Percentiles rank a stretch among this genome's conserved stretches.
Conservation (phyloP, 768 basidiomycete species). For the Tylopilus intermedius region DNA sequence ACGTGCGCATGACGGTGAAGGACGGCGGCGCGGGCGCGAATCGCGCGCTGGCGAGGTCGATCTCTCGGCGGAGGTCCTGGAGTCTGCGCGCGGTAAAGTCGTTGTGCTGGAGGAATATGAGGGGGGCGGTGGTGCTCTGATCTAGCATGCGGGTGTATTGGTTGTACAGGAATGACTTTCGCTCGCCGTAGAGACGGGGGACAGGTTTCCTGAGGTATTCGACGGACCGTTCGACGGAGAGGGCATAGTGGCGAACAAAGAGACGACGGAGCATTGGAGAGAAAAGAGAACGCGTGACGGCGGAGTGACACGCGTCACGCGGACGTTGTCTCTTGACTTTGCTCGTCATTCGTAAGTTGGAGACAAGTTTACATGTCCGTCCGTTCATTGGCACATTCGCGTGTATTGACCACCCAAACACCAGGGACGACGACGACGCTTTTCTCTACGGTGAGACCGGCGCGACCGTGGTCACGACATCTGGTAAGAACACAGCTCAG, state of each 20-base stretch:
- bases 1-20: conserved; percentile 69
- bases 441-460: conserved; percentile 65
- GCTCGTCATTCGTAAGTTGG: conserved; percentile 21
- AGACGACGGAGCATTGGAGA: conserved; percentile 9
- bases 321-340: conserved; percentile 20
- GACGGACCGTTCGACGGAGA: conserved; percentile 51
- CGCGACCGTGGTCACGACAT: conserved; percentile 30
- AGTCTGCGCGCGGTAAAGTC: conserved; percentile 69
- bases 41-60: conserved; percentile 51
- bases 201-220: conserved; percentile 48
- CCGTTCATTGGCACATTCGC: conserved; percentile 13
- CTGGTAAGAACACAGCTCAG: conserved; percentile 44
- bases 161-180: conserved; percentile 77
- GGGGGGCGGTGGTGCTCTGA: conserved; percentile 48
- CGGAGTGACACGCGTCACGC: conserved; percentile 24
- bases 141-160: conserved; percentile 73
- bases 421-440: conserved; percentile 77
- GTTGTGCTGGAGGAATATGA: conserved; percentile 75
- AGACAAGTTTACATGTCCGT: conserved; percentile 27
- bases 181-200: conserved; percentile 69
- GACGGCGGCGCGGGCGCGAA: conserved; percentile 34
- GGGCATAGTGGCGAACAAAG: conserved; percentile 45
- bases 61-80: conserved; percentile 63
- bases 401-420: conserved; percentile 24
- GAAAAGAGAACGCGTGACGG: background rate